Evolutionary conservation across 768 basidiomycete species (phyloP).

Genomic region (Strobilomyces dryophilus): DNA sequence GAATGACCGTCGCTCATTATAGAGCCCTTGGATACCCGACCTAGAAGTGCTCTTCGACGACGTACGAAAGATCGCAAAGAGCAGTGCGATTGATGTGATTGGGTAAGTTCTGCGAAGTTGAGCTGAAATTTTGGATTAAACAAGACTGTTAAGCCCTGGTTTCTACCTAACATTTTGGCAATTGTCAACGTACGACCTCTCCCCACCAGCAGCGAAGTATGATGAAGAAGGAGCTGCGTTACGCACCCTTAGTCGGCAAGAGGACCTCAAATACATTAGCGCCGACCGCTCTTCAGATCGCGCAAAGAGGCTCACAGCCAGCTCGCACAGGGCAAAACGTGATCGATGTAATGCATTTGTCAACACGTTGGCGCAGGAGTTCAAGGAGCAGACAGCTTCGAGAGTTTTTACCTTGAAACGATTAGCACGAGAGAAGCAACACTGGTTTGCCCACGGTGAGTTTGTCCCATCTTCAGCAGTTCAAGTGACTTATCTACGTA

Average conservation of each 20-base stretch:
- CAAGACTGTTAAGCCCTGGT: slow-evolving; percentile 55
- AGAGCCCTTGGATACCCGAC: slow-evolving; percentile 81
- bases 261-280: slow-evolving; percentile 56
- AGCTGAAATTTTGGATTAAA: slow-evolving; percentile 5
- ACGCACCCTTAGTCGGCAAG: slow-evolving; percentile 59
- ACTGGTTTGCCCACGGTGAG: slow-evolving; percentile 75
- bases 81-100: slow-evolving; percentile 57
- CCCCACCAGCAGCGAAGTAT: slow-evolving; percentile 73
- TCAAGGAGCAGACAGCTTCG: slow-evolving; percentile 70
- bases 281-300: slow-evolving; percentile 75
- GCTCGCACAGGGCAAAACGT: slow-evolving; percentile 54
- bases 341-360: slow-evolving; percentile 65
- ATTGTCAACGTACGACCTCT: slow-evolving; percentile 83
- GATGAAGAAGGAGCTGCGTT: slow-evolving; percentile 69
- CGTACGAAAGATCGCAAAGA: slow-evolving; percentile 66
- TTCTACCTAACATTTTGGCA: slow-evolving; percentile 99
- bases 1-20: slow-evolving; percentile 3
- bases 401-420: slow-evolving; percentile 75
- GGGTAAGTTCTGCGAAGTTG: slow-evolving; percentile 48
- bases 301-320: slow-evolving; percentile 51
- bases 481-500: slow-evolving; percentile 8
- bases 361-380: slow-evolving; percentile 58
- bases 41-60: slow-evolving; percentile 72
- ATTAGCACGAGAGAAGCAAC: slow-evolving; percentile 68
- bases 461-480: not conserved